A percentile compares a stretch with the other conserved stretches of the same genome.
Conservation (phyloP, 1,139 yeast species). For the Lodderomyces pseudojiufengensis region DNA sequence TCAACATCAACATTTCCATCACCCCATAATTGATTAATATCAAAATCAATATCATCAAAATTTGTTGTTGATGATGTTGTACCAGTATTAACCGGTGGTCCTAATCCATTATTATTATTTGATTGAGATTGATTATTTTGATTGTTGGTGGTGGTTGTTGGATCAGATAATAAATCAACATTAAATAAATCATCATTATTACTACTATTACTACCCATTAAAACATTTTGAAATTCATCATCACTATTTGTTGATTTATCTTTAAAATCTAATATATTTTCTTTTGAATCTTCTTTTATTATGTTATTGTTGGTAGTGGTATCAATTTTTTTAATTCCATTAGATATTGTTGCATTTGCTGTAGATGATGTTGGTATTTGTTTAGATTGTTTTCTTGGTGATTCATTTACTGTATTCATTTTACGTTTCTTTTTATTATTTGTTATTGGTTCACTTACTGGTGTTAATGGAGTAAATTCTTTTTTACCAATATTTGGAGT, state of each 20-base stretch:
- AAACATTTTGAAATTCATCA: neutral
- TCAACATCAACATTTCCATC: slow-evolving; percentile 21
- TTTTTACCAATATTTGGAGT: slow-evolving; percentile 31
- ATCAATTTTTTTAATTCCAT: neutral
- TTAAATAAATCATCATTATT: slow-evolving; percentile 2
- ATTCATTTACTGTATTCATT: slow-evolving; percentile 22
- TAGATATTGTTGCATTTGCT: slow-evolving; percentile 14
- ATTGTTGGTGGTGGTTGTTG: too few relatives aligned
- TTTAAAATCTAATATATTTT: neutral
- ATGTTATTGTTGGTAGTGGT: too few relatives aligned
- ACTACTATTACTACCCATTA: too few relatives aligned
- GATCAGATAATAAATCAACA: slow-evolving; percentile 4
- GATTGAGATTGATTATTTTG: neutral
- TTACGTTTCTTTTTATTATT: slow-evolving; percentile 27
- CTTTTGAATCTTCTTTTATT: slow-evolving; percentile 21
- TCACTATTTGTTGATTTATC: slow-evolving; percentile 1
- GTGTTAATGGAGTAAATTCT: slow-evolving; percentile 43
- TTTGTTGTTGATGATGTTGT: slow-evolving; percentile 14
- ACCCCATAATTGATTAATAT: slow-evolving; percentile 49
- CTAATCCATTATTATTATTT: slow-evolving; percentile 13
- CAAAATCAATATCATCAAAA: slow-evolving; percentile 51
- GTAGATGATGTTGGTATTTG: slow-evolving; percentile 19
- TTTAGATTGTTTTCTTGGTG: slow-evolving; percentile 37
- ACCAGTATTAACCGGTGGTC: slow-evolving; percentile 1
- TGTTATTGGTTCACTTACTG: slow-evolving; percentile 36